phyloP scores from a whole-genome alignment of 148 eudicot genomes.

The Rhododendron simsii region DNA sequence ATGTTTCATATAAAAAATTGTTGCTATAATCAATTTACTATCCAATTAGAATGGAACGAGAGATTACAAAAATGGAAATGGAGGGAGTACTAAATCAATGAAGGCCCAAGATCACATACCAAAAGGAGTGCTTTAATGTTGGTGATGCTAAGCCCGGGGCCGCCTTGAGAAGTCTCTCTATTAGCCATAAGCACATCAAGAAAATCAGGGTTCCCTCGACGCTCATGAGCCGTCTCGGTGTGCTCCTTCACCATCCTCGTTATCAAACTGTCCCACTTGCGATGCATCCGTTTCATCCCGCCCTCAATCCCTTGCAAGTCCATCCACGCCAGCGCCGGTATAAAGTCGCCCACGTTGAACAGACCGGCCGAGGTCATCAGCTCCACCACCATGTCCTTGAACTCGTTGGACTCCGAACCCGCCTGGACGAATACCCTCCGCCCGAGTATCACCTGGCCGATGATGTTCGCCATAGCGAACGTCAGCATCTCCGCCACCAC shows the following conservation, averaged over 20 bases:
- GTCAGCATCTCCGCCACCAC: conserved; percentile 20
- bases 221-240: conserved; percentile 1
- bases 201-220: conserved; percentile 29
- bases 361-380: conserved; percentile 25
- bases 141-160: conserved; percentile 13
- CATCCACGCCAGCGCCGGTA: conserved; percentile 24
- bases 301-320: conserved; percentile 30
- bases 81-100: not conserved
- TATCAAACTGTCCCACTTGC: conserved; percentile 18
- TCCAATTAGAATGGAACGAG: no score
- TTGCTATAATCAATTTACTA: no score
- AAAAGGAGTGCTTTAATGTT: conserved; percentile 33
- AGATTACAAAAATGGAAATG: no score
- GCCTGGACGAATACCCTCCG: conserved; percentile 13
- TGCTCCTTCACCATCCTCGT: conserved; percentile 28
- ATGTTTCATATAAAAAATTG: no score
- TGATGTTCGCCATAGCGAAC: conserved; percentile 22
- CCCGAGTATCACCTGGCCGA: conserved; percentile 22
- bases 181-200: conserved; percentile 24
- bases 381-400: conserved; percentile 21
- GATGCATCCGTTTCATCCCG: conserved; percentile 29
- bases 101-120: conserved; percentile 6
- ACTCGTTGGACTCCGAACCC: conserved; percentile 19
- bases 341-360: conserved; percentile 26
- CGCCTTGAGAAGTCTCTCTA: conserved; percentile 12